These are phyloP conservation scores for Leptoxyphium fumago DNA, from an alignment of 2,329 filamentous ascomycete species.

Conservation along the genomic window DNA sequence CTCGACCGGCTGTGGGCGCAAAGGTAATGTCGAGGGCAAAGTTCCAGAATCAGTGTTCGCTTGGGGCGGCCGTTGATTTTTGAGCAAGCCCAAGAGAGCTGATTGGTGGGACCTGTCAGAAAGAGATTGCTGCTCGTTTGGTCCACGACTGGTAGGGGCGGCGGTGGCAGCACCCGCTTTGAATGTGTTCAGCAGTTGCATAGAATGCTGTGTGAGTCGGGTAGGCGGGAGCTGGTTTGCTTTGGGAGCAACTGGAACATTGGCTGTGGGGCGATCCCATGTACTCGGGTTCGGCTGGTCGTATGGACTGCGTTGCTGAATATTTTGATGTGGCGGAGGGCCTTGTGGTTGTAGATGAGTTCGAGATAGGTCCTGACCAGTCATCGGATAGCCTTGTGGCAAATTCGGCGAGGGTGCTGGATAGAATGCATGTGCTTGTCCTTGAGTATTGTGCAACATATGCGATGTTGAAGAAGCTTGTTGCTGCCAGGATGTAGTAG, in stretches of 20 bases:
- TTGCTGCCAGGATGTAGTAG: too few relatives aligned
- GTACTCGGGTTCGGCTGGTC: constrained; percentile 7
- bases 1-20: constrained; percentile 4
- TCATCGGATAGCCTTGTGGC: too few relatives aligned
- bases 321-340: constrained; percentile 9
- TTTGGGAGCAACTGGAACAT: constrained; percentile 36
- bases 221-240: constrained; percentile 44
- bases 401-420: too few relatives aligned
- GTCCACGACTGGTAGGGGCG: neutral
- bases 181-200: constrained; percentile 44
- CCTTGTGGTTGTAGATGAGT: constrained; percentile 3
- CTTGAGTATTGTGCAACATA: too few relatives aligned
- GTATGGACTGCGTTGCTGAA: constrained; percentile 11
- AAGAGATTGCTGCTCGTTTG: constrained; percentile 1
- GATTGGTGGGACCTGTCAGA: constrained; percentile 28
- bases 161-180: constrained; percentile 20
- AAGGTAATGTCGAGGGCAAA: neutral
- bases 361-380: neutral
- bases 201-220: constrained; percentile 42
- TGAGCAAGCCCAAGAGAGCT: constrained; percentile 32
- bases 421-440: too few relatives aligned
- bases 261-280: constrained; percentile 6
- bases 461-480: too few relatives aligned
- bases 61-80: constrained; percentile 13
- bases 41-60: constrained; percentile 2